Evolutionary conservation across 176 grass and related monocot species (phyloP).

Genomic region (Alloteropsis semialata): DNA sequence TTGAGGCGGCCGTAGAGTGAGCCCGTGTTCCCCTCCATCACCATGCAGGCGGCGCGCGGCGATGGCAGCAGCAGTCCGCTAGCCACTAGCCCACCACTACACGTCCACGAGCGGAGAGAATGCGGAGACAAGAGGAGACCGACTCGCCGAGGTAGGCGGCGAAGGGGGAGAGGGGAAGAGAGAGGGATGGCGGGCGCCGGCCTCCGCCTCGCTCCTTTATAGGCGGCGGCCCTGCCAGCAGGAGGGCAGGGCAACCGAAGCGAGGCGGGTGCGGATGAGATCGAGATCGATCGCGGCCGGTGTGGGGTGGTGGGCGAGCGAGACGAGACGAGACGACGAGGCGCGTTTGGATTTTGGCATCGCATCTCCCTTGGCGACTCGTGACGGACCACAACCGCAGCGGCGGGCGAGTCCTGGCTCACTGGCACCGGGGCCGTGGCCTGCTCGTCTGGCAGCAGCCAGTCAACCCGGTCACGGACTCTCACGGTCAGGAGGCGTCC

Average conservation of each 20-base stretch:
- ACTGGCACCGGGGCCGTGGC: neutral
- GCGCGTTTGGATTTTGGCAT: slow-evolving; percentile 26
- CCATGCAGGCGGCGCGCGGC: neutral
- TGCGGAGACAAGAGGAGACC: neutral
- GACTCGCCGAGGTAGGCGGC: neutral
- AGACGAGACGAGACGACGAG: neutral
- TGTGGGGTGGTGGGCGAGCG: neutral
- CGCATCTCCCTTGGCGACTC: neutral
- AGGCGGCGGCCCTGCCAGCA: neutral
- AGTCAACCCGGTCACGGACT: no score
- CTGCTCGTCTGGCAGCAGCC: neutral
- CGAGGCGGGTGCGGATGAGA: slow-evolving; percentile 3
- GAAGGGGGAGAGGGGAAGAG: neutral
- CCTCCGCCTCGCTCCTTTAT: slow-evolving; percentile 20
- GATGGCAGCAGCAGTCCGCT: neutral
- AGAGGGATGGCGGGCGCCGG: neutral
- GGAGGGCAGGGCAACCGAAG: neutral
- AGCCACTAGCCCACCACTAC: neutral
- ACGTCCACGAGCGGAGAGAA: neutral
- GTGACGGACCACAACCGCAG: neutral
- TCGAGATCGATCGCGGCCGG: slow-evolving; percentile 18
- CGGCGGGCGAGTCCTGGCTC: neutral
- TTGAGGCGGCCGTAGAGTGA: slow-evolving; percentile 45
- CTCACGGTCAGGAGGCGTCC: no score
- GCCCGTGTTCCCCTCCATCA: slow-evolving; percentile 11